Evolutionary conservation across 306 rosid species (phyloP), one percentile per base, ranked within the genome.

Genomic region (Quercus parvula): DNA sequence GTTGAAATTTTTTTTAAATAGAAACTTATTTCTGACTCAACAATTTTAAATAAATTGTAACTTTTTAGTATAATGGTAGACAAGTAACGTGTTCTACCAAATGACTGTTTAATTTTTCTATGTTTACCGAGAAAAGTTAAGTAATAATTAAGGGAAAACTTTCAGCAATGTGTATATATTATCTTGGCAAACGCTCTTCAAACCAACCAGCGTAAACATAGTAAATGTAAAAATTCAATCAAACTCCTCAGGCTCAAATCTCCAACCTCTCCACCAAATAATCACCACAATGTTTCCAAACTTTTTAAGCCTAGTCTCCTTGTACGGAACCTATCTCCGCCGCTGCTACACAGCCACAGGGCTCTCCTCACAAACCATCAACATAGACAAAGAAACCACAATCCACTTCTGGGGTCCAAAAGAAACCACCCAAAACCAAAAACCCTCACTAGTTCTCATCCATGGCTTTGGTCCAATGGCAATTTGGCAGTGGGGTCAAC

Each of bases 401-500:
- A 33, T 94, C 52, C 89, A 88, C 67, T 89, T 84, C 74, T 92
- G 97, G 97, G 94, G 87, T 0, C 99, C 99, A 15, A 78, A 27
- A 41, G 46, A 41, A 41, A 8, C 46, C 46, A 8, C 22, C 77
- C 72, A 0, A 75, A 67, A 31, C 3, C 81, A 69, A 0, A 91
- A 90, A 17, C 88, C 91, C 1, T 75, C 88, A 0, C 74, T 94
- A 1, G 75, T 92, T 49, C 82, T 94, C 11, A 86, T 94, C 81
- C 99, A 95, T 79, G 99, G 99, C 6, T 95, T 92, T 70, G 99
- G 97, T 0, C 97, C 97, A 1, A 58, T 51, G 76, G 90, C 97
- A 1, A 31, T 84, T 0, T 95, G 97, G 97, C 99, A 95, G 81
- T 95, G 99, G 99, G 90, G 97, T 9, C 74, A 71, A 2, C 99